A percentile compares a stretch with the other conserved stretches of the same genome.
Evolutionary conservation across 1,284 basidiomycete genomes (phyloP).

Genomic region (Polyporus tsugae): DNA sequence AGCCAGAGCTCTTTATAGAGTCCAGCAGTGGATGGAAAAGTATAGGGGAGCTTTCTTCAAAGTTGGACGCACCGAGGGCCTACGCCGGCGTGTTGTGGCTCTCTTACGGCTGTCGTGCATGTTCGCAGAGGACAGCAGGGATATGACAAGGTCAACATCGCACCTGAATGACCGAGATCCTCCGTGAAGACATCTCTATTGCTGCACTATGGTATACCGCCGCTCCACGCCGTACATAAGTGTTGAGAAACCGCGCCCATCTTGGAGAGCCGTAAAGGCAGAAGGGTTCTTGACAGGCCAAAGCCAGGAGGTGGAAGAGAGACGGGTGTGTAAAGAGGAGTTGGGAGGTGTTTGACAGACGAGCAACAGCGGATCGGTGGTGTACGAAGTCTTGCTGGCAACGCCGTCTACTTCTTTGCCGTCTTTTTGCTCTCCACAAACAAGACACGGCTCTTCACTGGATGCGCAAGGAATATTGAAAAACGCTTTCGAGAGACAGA

Average conservation of each 20-base stretch:
- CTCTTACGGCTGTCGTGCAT: not conserved
- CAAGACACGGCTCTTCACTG: constrained; percentile 77
- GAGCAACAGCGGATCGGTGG: not conserved
- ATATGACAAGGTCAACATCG: not conserved
- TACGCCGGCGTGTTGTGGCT: not conserved
- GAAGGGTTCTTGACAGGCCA: not conserved
- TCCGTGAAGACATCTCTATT: not conserved
- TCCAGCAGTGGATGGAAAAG: no score
- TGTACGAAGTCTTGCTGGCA: not conserved
- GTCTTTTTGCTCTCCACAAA: constrained; percentile 84
- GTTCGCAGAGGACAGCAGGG: not conserved
- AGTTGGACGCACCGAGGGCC: not conserved
- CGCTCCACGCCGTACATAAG: not conserved
- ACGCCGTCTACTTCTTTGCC: constrained; percentile 52
- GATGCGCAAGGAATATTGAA: not conserved
- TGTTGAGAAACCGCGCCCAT: not conserved
- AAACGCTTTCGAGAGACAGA: not conserved
- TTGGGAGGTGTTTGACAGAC: not conserved
- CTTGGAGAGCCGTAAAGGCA: not conserved
- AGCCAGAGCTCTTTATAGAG: no score
- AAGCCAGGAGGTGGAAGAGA: not conserved
- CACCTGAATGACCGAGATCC: not conserved
- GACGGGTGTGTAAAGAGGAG: not conserved
- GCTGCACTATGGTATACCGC: not conserved
- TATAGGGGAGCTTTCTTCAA: not conserved